A percentile compares a stretch with the other conserved stretches of the same genome.
phyloP scores from a whole-genome alignment of 139 green algal genomes.

The Marvania coccoides region DNA sequence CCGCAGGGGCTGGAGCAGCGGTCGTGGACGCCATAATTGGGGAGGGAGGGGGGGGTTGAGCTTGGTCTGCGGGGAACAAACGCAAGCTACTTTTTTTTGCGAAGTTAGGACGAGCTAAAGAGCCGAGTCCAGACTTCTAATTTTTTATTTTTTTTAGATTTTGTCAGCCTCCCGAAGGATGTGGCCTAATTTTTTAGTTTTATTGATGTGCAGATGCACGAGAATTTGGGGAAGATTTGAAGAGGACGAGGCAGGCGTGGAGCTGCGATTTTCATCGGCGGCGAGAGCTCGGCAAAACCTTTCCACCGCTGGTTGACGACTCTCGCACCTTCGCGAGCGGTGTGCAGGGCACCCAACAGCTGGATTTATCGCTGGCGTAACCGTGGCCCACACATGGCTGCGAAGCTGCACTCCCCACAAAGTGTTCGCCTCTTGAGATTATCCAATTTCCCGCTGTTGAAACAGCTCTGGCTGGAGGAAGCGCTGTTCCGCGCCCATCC shows the following conservation, averaged over 20 bases:
- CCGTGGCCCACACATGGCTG: no score
- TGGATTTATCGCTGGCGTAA: no score
- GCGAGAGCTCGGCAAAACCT: no score
- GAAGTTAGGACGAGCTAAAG: neutral
- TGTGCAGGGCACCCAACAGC: no score
- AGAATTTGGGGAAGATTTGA: constrained; percentile 1
- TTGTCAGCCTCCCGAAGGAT: neutral
- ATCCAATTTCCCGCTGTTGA: constrained; percentile 46
- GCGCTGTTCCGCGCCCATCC: constrained; percentile 58
- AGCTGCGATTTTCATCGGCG: no score
- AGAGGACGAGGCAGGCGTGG: neutral
- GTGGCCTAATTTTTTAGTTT: neutral
- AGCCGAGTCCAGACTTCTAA: neutral
- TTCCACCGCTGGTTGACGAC: no score
- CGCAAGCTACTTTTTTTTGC: constrained; percentile 2
- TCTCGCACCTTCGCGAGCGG: no score
- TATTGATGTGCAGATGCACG: neutral
- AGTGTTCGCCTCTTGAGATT: constrained; percentile 44
- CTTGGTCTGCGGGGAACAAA: neutral
- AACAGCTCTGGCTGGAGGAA: constrained; percentile 80
- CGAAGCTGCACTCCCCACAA: no score
- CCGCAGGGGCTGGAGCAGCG: neutral
- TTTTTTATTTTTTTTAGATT: neutral
- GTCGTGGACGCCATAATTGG: neutral
- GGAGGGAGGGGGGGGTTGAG: neutral